Percentiles rank a stretch among this genome's conserved stretches.
Conservation (phyloP, 108 stramenopile species). For the Discostella pseudostelligera region DNA sequence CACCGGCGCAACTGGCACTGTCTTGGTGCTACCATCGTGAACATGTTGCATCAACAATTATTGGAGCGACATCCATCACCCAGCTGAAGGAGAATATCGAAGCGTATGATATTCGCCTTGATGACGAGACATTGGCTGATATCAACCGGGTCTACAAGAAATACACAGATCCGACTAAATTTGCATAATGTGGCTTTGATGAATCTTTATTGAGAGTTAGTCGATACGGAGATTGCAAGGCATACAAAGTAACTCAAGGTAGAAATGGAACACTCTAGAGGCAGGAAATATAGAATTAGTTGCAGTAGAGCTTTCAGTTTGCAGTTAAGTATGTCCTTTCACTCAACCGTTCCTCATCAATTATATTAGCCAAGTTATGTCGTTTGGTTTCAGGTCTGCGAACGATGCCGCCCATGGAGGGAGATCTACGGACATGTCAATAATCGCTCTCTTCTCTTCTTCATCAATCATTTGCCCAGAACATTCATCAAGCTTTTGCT, state of each 20-base stretch:
- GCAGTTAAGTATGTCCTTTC: too few species aligned
- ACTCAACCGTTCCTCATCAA: too few species aligned
- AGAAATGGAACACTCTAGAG: too few species aligned
- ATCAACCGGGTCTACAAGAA: conserved; percentile 72
- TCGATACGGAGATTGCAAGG: too few species aligned
- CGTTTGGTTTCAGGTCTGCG: neutral
- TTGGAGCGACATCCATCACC: conserved; percentile 85
- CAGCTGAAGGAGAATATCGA: conserved; percentile 82
- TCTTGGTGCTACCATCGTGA: conserved; percentile 85
- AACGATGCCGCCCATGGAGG: conserved; percentile 28
- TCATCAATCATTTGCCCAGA: neutral
- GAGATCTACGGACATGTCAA: conserved; percentile 28
- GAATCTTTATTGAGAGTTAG: too few species aligned
- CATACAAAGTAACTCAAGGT: too few species aligned
- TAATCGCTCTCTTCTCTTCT: neutral
- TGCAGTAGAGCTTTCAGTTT: too few species aligned
- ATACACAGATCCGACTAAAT: conserved; percentile 84
- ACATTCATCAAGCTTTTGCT: too few species aligned
- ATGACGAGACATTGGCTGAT: conserved; percentile 53
- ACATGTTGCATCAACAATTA: conserved; percentile 85
- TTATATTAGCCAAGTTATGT: conserved; percentile 21
- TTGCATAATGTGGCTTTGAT: neutral
- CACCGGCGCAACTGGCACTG: conserved; percentile 79
- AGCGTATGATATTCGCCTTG: conserved; percentile 56
- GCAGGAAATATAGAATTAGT: too few species aligned